Percentiles rank a stretch among this genome's conserved stretches.
Evolutionary conservation across 306 rosid genomes (phyloP).

Genomic region (Trichosanthes cucumerina): DNA sequence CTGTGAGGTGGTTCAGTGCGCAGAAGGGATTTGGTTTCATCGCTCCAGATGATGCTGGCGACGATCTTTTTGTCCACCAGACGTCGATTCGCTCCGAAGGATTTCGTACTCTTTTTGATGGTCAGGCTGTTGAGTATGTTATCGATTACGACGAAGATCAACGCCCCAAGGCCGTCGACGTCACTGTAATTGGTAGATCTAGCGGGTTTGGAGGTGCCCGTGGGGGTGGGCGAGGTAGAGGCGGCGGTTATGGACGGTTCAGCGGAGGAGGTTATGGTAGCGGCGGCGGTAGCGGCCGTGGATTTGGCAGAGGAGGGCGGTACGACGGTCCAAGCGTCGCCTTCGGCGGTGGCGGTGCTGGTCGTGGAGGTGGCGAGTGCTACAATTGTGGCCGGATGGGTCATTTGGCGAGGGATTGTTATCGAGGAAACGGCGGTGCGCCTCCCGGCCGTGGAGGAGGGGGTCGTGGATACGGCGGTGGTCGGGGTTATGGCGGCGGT

Average conservation of each 20-base stretch:
- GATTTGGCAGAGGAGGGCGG: slow-evolving; percentile 10
- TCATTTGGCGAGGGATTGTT: slow-evolving; percentile 54
- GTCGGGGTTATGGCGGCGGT: slow-evolving; percentile 17
- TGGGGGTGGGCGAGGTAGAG: slow-evolving; percentile 29
- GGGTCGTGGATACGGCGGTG: slow-evolving; percentile 13
- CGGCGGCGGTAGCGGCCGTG: slow-evolving; percentile 18
- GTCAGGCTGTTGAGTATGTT: slow-evolving; percentile 49
- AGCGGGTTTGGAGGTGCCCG: slow-evolving; percentile 19
- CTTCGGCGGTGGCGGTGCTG: slow-evolving; percentile 13
- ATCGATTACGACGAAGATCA: slow-evolving; percentile 42
- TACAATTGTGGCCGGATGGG: slow-evolving; percentile 61
- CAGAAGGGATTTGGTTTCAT: slow-evolving; percentile 81
- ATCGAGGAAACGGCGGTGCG: slow-evolving; percentile 24
- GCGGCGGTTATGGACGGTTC: slow-evolving; percentile 12
- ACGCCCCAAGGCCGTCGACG: slow-evolving; percentile 65
- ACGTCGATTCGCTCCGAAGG: slow-evolving; percentile 73
- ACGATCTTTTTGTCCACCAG: slow-evolving; percentile 77
- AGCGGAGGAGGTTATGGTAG: not conserved
- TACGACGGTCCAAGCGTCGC: slow-evolving; percentile 15
- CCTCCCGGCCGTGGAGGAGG: slow-evolving; percentile 18
- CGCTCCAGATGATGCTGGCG: slow-evolving; percentile 44
- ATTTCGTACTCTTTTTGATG: slow-evolving; percentile 49
- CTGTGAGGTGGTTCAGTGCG: slow-evolving; percentile 75
- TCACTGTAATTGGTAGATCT: slow-evolving; percentile 26
- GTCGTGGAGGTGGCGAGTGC: slow-evolving; percentile 37